These are phyloP conservation scores for Cyberlindnera maclurae DNA, from an alignment of 805 yeast genomes.

Conservation along the genomic window DNA sequence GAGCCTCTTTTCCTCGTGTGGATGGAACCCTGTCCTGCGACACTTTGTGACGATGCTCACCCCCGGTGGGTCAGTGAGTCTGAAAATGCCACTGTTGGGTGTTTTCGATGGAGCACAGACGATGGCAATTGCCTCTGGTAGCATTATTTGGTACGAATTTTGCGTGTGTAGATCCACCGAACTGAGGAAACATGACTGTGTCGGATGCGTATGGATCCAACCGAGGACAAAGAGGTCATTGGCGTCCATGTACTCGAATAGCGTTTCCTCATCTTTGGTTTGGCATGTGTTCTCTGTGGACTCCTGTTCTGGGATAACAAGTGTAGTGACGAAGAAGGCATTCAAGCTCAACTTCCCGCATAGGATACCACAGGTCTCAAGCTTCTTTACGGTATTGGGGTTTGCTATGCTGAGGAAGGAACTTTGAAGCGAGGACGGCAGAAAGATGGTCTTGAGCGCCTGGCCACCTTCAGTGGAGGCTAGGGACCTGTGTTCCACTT, in stretches of 20 bases:
- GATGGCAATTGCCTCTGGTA: slow-evolving; percentile 61
- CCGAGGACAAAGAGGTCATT: slow-evolving; percentile 58
- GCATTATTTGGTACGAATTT: slow-evolving; percentile 60
- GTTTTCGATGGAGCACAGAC: slow-evolving; percentile 51
- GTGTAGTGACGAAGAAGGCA: slow-evolving; percentile 56
- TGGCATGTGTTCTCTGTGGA: slow-evolving; percentile 57
- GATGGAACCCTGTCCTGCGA: slow-evolving; percentile 47
- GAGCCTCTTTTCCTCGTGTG: slow-evolving; percentile 44
- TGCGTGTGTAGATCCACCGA: slow-evolving; percentile 66
- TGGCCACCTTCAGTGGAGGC: slow-evolving; percentile 49
- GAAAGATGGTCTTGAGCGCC: slow-evolving; percentile 43
- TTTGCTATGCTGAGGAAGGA: slow-evolving; percentile 40
- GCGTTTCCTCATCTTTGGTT: slow-evolving; percentile 51
- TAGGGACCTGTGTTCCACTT: slow-evolving; percentile 30
- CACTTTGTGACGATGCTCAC: slow-evolving; percentile 48
- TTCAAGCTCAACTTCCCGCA: slow-evolving; percentile 55
- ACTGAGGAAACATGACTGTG: slow-evolving; percentile 63
- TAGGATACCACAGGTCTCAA: slow-evolving; percentile 63
- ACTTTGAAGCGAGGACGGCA: slow-evolving; percentile 38
- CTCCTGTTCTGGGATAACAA: slow-evolving; percentile 56
- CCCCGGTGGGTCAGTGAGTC: slow-evolving; percentile 63
- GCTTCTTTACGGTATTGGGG: slow-evolving; percentile 39
- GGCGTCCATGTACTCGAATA: slow-evolving; percentile 48
- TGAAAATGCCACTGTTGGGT: slow-evolving; percentile 43
- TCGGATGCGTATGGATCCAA: slow-evolving; percentile 73